A percentile compares a stretch with the other conserved stretches of the same genome.
phyloP scores from a whole-genome alignment of 1,284 basidiomycete species.

The Phlebopus sp. region DNA sequence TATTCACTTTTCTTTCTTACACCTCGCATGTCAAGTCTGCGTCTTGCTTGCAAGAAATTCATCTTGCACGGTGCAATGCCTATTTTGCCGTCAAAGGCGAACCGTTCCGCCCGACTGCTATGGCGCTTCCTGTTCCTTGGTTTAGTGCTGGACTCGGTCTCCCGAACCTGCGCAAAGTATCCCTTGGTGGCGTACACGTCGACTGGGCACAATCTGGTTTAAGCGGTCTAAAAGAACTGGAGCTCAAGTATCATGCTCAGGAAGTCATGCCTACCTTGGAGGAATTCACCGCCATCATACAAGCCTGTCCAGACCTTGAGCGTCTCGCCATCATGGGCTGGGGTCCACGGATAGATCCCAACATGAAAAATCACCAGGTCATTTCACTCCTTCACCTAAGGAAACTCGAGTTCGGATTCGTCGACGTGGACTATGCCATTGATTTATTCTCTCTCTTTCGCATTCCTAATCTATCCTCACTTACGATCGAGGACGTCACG shows the following conservation, averaged over 20 bases:
- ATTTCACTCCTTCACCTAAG: slow-evolving; percentile 36
- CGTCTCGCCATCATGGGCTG: slow-evolving; percentile 47
- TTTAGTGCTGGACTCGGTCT: slow-evolving; percentile 37
- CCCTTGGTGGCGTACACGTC: slow-evolving; percentile 51
- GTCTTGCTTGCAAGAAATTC: slow-evolving; percentile 39
- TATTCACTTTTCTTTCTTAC: slow-evolving; percentile 46
- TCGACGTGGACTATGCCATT: slow-evolving; percentile 42
- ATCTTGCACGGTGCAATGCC: slow-evolving; percentile 51
- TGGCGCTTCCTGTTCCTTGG: slow-evolving; percentile 39
- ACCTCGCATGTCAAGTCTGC: slow-evolving; percentile 32
- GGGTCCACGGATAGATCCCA: slow-evolving; percentile 38
- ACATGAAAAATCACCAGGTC: not conserved
- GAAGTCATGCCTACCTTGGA: slow-evolving; percentile 48
- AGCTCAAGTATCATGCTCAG: slow-evolving; percentile 50
- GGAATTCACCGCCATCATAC: slow-evolving; percentile 42
- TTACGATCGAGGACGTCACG: slow-evolving; percentile 46
- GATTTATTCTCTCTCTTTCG: slow-evolving; percentile 41
- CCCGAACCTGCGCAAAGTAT: slow-evolving; percentile 37
- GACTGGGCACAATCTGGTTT: slow-evolving; percentile 44
- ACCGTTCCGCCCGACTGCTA: slow-evolving; percentile 39
- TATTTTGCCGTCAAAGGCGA: slow-evolving; percentile 46
- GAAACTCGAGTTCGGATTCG: slow-evolving; percentile 44
- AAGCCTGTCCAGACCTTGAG: slow-evolving; percentile 38
- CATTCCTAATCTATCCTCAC: slow-evolving; percentile 37
- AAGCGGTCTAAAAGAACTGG: slow-evolving; percentile 41